Base-by-base conservation (phyloP, 2,329 filamentous ascomycete species). In the Colletotrichum cuscutae region DNA sequence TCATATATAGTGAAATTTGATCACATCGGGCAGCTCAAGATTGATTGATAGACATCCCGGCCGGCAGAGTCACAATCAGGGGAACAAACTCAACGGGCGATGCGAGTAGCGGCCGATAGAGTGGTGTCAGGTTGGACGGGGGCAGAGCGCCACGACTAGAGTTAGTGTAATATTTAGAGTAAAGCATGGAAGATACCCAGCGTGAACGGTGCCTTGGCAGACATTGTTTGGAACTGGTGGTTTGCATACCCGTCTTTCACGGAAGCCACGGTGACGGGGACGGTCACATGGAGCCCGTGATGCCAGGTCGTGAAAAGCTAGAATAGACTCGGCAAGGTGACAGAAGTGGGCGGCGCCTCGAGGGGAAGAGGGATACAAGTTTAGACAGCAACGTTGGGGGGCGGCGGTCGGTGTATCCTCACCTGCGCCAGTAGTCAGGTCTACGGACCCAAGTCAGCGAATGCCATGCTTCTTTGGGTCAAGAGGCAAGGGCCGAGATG, bases 1-100 rank as follows among this genome's bases (percentile, higher is more conserved):
- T 37, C 54, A 73, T 73, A 73, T 73, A 73, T 73, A 71, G 66
- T 57, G 12, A 71, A 57, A 57, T 61, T 26, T 24, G 49, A 73
- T 61, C 70, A 69, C 32, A 57, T 28, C 19, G 9, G 32, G 60
- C 30, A 62, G 12, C 12, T 65, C 68, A 66, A 22, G 60, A 71
- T 59, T 66, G 13, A 4, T 66, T 58, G 13, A 4, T 12, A 22
- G 28, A 28, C 49, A 42, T 19, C 37, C 37, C 28, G 30, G 13
- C n/a, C 37, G n/a, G 26, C 13, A 49, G 32, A 32, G n/a, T 64
- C 26, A 22, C 59, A 69, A 19, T 52, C 53, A 57, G 46, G 59
- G 52, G 68, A 52, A 49, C 42, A 52, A 19, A 15, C 15, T 42
- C 37, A 42, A 24, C 56, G 63, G 42, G 58, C 46, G 26, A 68